These are phyloP conservation scores for Fusarium mangiferae DNA, from an alignment of 2,329 filamentous ascomycete species.

Conservation along the genomic window DNA sequence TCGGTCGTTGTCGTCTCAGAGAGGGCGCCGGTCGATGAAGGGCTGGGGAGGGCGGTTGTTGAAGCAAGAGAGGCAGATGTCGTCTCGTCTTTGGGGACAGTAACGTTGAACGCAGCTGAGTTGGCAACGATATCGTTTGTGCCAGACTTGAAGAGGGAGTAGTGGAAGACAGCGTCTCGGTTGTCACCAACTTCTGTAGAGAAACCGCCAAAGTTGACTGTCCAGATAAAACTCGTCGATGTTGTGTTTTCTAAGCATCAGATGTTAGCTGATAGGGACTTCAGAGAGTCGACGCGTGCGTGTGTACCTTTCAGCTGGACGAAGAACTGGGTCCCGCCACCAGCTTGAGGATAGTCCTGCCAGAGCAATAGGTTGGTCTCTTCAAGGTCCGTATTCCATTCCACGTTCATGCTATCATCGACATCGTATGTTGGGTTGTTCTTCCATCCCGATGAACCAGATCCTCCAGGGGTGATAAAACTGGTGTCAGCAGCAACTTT, in stretches of 20 bases:
- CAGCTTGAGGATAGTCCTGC: conserved; percentile 37
- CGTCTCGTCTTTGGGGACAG: conserved; percentile 1
- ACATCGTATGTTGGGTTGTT: conserved; percentile 40
- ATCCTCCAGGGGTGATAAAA: conserved; percentile 30
- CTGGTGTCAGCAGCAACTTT: conserved; percentile 2
- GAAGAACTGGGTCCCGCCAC: conserved; percentile 11
- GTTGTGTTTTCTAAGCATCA: conserved; percentile 28
- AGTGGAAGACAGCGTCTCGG: conserved; percentile 35
- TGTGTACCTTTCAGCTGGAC: background rate
- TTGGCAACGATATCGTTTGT: conserved; percentile 18
- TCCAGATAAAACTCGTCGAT: conserved; percentile 36
- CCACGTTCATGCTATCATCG: conserved; percentile 38
- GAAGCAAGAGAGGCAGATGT: background rate
- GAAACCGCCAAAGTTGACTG: conserved; percentile 29
- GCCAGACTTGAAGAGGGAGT: conserved; percentile 22
- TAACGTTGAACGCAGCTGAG: conserved; percentile 39
- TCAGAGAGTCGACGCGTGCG: background rate
- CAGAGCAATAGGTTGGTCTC: conserved; percentile 35
- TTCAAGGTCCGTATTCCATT: conserved; percentile 37
- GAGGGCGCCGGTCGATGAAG: background rate
- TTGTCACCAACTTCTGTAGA: conserved; percentile 4
- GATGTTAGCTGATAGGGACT: background rate
- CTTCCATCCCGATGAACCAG: conserved; percentile 28
- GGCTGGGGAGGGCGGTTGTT: background rate
- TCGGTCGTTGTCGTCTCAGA: conserved; percentile 13